Evolutionary conservation across 305 asterid genomes (phyloP).

Genomic region (Stenogyne calaminthoides): DNA sequence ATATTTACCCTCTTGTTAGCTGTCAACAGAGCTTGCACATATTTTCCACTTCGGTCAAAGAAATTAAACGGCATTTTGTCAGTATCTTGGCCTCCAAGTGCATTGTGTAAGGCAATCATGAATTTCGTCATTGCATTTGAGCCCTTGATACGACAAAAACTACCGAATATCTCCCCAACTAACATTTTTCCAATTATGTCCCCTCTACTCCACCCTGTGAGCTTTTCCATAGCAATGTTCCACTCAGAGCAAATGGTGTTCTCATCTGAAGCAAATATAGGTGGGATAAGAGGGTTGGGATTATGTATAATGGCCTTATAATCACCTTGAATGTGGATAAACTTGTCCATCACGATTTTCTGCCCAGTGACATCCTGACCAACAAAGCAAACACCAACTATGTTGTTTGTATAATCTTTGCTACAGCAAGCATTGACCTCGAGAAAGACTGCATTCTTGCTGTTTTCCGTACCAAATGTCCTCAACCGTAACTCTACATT

Average conservation of each 20-base stretch:
- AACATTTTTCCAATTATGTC: slow-evolving; percentile 68
- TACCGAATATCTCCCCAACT: slow-evolving; percentile 78
- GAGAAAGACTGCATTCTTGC: slow-evolving; percentile 50
- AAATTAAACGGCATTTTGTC: slow-evolving; percentile 69
- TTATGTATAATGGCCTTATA: slow-evolving; percentile 74
- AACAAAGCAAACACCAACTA: slow-evolving; percentile 76
- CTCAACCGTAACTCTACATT: slow-evolving; percentile 66
- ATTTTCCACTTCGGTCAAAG: slow-evolving; percentile 59
- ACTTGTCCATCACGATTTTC: slow-evolving; percentile 73
- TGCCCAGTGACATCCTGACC: slow-evolving; percentile 83
- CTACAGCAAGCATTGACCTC: slow-evolving; percentile 86
- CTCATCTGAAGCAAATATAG: slow-evolving; percentile 81
- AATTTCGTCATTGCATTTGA: slow-evolving; percentile 68
- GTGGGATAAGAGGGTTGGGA: slow-evolving; percentile 73
- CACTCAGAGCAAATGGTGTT: slow-evolving; percentile 77
- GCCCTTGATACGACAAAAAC: slow-evolving; percentile 68
- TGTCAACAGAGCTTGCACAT: slow-evolving; percentile 64
- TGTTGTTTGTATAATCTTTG: slow-evolving; percentile 61
- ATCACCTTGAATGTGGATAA: slow-evolving; percentile 75
- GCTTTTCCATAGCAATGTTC: slow-evolving; percentile 77
- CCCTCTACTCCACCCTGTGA: slow-evolving; percentile 69
- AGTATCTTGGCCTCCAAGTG: slow-evolving; percentile 72
- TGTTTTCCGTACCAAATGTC: slow-evolving; percentile 58
- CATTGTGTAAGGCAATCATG: slow-evolving; percentile 76
- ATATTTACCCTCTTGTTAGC: slow-evolving; percentile 66